A percentile compares a stretch with the other conserved stretches of the same genome.
These are phyloP conservation scores for Trametes cingulata DNA, from an alignment of 768 basidiomycete species.

Conservation along the genomic window DNA sequence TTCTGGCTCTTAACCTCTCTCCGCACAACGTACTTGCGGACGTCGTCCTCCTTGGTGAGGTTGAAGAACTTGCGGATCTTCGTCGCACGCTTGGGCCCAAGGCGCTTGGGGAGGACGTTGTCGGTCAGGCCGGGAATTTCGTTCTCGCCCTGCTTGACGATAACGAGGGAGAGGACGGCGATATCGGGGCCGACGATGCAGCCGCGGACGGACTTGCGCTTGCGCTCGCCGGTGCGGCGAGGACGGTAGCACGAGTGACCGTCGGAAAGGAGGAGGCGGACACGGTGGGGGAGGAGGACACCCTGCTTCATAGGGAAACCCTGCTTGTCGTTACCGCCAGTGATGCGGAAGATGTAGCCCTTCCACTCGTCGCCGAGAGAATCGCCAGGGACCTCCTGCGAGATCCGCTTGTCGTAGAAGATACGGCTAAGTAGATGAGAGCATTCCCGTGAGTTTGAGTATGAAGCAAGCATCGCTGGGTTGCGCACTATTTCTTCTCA, in stretches of 20 bases:
- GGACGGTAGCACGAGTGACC: slow-evolving; percentile 98
- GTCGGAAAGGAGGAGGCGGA: slow-evolving; percentile 88
- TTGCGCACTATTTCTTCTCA: slow-evolving; percentile 75
- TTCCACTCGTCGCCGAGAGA: slow-evolving; percentile 93
- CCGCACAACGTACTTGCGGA: slow-evolving; percentile 94
- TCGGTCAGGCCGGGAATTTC: slow-evolving; percentile 94
- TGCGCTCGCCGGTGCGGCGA: slow-evolving; percentile 92
- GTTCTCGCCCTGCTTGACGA: slow-evolving; percentile 93
- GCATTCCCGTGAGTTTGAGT: not conserved
- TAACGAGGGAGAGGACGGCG: slow-evolving; percentile 88
- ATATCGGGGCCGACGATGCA: slow-evolving; percentile 98
- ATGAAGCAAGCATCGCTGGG: not conserved
- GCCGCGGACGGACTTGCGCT: slow-evolving; percentile 98
- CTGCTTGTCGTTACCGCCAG: slow-evolving; percentile 98
- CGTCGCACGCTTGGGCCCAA: slow-evolving; percentile 96
- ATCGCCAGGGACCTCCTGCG: slow-evolving; percentile 92
- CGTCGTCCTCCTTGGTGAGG: slow-evolving; percentile 96
- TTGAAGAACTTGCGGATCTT: slow-evolving; percentile 99
- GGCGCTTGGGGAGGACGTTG: slow-evolving; percentile 87
- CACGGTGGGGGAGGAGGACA: slow-evolving; percentile 92
- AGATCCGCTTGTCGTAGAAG: slow-evolving; percentile 97
- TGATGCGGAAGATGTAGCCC: slow-evolving; percentile 96
- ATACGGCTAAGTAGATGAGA: slow-evolving; percentile 59
- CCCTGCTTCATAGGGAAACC: slow-evolving; percentile 99
- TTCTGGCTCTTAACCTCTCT: slow-evolving; percentile 87